Evolutionary conservation across 163 green algal genomes (phyloP).

Genomic region (Prototheca wickerhamii): DNA sequence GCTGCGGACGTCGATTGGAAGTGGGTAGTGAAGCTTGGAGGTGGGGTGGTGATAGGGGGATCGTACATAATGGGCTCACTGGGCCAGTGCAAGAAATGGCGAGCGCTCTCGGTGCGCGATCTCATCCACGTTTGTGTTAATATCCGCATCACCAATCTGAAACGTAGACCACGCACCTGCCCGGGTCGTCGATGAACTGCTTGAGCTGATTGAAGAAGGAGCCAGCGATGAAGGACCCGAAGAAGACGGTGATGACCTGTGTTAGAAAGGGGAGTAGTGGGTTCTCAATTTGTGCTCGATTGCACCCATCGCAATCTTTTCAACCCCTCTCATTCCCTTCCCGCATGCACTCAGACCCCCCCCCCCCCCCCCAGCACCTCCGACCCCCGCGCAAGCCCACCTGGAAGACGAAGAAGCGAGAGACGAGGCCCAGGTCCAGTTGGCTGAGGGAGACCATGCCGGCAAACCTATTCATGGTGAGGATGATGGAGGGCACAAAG

Average conservation of each 20-base stretch:
- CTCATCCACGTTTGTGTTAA: too few species aligned
- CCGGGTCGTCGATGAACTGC: conserved; percentile 42
- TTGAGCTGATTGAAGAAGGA: conserved; percentile 35
- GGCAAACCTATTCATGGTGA: conserved; percentile 16
- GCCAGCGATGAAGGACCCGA: conserved; percentile 46
- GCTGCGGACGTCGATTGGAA: neutral
- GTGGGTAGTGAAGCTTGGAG: neutral
- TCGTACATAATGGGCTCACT: too few species aligned
- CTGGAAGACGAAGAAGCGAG: conserved; percentile 71
- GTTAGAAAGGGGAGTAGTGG: neutral
- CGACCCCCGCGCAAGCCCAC: conserved; percentile 15
- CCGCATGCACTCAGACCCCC: neutral
- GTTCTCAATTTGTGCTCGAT: neutral
- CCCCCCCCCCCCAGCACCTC: neutral
- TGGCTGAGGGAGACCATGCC: conserved; percentile 8
- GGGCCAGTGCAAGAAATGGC: too few species aligned
- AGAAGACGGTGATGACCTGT: conserved; percentile 55
- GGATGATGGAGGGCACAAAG: conserved; percentile 38
- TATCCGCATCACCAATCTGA: too few species aligned
- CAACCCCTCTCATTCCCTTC: neutral
- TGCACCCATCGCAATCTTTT: neutral
- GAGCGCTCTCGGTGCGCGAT: too few species aligned
- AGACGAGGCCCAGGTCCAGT: conserved; percentile 30
- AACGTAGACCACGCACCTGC: too few species aligned
- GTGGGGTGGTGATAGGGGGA: too few species aligned